Conservation (phyloP, 1,284 basidiomycete species). For the Phaffia rhodozyma region DNA sequence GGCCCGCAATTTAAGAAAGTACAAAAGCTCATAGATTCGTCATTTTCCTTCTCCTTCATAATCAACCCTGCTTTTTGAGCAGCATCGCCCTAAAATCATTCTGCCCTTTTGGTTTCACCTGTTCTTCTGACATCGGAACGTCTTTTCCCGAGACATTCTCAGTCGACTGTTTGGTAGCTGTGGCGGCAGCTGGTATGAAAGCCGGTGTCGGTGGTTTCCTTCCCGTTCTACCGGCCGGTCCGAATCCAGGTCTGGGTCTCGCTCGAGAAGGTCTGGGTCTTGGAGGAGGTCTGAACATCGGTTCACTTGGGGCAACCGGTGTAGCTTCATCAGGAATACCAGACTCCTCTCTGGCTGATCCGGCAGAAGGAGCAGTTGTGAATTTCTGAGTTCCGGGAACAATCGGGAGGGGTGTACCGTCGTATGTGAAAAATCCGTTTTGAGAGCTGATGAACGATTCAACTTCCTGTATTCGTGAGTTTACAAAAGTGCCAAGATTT, state of each 20-base stretch:
- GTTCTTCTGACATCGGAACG: background rate
- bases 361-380: conserved; percentile 31
- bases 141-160: background rate
- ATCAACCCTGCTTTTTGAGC: conserved; percentile 25
- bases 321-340: conserved; percentile 19
- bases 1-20: background rate
- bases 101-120: conserved; percentile 21
- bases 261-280: conserved; percentile 9
- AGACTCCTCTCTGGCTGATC: conserved; percentile 25
- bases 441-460: conserved; percentile 21
- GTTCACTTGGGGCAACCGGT: conserved; percentile 34
- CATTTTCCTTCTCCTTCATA: background rate
- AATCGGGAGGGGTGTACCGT: conserved; percentile 19
- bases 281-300: conserved; percentile 17
- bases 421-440: conserved; percentile 37
- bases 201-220: conserved; percentile 22
- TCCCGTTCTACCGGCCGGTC: background rate
- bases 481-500: conserved; percentile 60
- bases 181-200: conserved; percentile 13
- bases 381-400: conserved; percentile 29
- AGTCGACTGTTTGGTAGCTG: conserved; percentile 1
- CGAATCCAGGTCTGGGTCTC: background rate
- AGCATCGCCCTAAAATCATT: conserved; percentile 31
- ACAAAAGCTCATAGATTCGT: background rate
- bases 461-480: conserved; percentile 47